A percentile compares a stretch with the other conserved stretches of the same genome.
These are phyloP conservation scores for Calophaca sinica DNA, from an alignment of 306 rosid genomes.

Conservation along the genomic window DNA sequence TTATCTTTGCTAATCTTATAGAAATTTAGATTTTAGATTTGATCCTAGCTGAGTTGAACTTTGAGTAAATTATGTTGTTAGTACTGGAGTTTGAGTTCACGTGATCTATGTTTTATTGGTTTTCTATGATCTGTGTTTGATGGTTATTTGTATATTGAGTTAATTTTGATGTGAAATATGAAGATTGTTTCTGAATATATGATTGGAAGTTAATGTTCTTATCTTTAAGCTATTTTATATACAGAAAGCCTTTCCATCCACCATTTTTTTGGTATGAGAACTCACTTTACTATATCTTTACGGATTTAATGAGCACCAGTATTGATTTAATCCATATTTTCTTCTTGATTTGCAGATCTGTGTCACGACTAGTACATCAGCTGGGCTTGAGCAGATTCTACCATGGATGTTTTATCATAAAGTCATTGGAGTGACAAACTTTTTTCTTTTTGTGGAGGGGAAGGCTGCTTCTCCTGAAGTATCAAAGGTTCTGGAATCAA, in stretches of 20 bases:
- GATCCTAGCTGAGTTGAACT: constrained; percentile 12
- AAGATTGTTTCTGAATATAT: not conserved
- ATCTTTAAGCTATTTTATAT: not conserved
- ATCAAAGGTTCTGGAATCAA: constrained; percentile 78
- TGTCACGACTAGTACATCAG: constrained; percentile 87
- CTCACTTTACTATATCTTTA: not conserved
- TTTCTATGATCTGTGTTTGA: constrained; percentile 16
- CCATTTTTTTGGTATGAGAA: not conserved
- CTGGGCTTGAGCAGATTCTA: constrained; percentile 93
- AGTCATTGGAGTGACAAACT: constrained; percentile 82
- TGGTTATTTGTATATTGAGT: not conserved
- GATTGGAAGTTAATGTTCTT: not conserved
- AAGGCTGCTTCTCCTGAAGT: constrained; percentile 91
- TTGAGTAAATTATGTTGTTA: not conserved
- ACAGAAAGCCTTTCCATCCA: not conserved
- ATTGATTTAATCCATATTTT: constrained; percentile 33
- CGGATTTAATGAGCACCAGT: not conserved
- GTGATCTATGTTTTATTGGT: constrained; percentile 28
- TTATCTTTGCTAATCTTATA: not conserved
- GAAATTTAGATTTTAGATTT: not conserved
- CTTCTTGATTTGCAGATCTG: constrained; percentile 65
- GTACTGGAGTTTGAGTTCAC: not conserved
- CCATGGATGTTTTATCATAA: constrained; percentile 99
- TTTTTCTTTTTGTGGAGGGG: constrained; percentile 93
- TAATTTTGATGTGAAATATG: not conserved